A percentile compares a stretch with the other conserved stretches of the same genome.
phyloP scores from a whole-genome alignment of 495 filamentous ascomycete species.

The Daldinia loculata region DNA sequence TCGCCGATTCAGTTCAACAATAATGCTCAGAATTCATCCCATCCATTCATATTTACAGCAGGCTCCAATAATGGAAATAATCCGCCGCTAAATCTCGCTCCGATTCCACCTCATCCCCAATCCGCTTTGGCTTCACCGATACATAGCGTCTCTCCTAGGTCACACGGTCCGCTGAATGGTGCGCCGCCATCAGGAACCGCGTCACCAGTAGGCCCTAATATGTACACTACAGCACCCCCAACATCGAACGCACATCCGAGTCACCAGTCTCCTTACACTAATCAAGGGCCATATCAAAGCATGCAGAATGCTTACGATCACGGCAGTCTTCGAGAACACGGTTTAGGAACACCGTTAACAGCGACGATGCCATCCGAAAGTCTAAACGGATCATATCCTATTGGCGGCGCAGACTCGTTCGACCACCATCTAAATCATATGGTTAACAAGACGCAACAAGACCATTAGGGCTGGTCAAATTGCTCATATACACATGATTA shows the following conservation, averaged over 20 bases:
- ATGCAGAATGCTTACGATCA: conserved; percentile 46
- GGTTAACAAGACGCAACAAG: conserved; percentile 38
- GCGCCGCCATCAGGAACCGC: conserved; percentile 42
- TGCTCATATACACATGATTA: background rate
- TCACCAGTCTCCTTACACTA: conserved; percentile 44
- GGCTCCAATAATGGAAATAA: conserved; percentile 36
- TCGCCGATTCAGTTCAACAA: conserved; percentile 44
- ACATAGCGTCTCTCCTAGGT: conserved; percentile 44
- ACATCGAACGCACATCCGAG: conserved; percentile 43
- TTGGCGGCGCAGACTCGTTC: conserved; percentile 23
- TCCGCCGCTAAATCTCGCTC: conserved; percentile 45
- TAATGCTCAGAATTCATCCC: conserved; percentile 36
- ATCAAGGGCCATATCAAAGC: conserved; percentile 41
- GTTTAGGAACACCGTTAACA: conserved; percentile 42
- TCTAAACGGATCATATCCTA: conserved; percentile 41
- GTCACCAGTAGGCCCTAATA: conserved; percentile 46
- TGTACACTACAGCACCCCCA: conserved; percentile 46
- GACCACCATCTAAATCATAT: conserved; percentile 37
- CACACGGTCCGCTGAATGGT: conserved; percentile 36
- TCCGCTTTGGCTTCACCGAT: conserved; percentile 43
- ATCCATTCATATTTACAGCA: conserved; percentile 43
- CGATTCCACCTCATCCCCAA: conserved; percentile 42
- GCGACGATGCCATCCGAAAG: conserved; percentile 45
- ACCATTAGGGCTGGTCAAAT: conserved; percentile 19
- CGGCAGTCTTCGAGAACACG: conserved; percentile 44